Evolutionary conservation across 768 basidiomycete genomes (phyloP), one percentile per base, ranked within the genome.

Genomic region (Coprinopsis marcescibilis): DNA sequence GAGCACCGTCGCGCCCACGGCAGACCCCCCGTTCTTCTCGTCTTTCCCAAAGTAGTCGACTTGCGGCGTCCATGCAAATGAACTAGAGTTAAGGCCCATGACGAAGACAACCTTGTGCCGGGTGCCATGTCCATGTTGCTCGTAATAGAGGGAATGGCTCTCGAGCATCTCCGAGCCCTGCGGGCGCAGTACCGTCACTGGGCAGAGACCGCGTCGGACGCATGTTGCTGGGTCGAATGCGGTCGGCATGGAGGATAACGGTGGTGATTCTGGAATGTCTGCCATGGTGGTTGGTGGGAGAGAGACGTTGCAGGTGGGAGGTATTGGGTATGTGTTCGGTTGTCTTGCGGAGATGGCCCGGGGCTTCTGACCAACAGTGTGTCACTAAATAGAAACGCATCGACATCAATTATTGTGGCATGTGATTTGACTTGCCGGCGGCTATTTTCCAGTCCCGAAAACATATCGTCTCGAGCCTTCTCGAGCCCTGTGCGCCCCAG

Each of bases 121-220:
- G 8, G 73, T 72, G 0, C 83, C 82, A 3, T 52, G 49, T 10
- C 46, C 45, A 3, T 92, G 89, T 32, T 81, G 74, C 60, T 89
- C 86, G 52, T 75, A 90, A 62, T 90, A 92, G 2, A 90, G 67
- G 1, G 84, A 85, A 57, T 88, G 85, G 41, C 76, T 81, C 56
- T 85, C 77, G 2, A 81, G 50, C 0, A 72, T 61, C 42, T 71
- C 65, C 2, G 62, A 62, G n/a, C 62, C 67, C 53, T 77, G 72
- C 13, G 68, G 63, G 21, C 70, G 69, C 3, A 80, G 64, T 23
- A 68, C 56, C 1, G 79, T 79, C 13, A 89, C 80, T 2, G 84
- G 85, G 57, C 86, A 90, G n/a, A 88, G 70, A 5, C 89, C 89
- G 42, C 81, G 83, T 25, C 78, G 74, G 3, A 75, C 68, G 55